phyloP scores from a whole-genome alignment of 495 filamentous ascomycete genomes.

The Tuber borchii region DNA sequence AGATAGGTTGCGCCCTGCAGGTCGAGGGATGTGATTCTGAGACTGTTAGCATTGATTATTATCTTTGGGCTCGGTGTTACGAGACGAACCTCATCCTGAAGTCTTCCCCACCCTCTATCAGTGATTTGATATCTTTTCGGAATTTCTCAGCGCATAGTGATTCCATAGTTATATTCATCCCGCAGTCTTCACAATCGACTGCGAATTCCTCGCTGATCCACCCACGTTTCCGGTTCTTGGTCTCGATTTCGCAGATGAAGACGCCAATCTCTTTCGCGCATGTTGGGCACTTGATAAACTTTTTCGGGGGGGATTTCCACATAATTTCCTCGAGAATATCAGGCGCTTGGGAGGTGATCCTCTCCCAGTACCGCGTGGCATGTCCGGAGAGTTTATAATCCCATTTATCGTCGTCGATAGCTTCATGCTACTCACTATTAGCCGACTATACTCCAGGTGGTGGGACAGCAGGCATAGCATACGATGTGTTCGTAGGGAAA shows the following conservation, averaged over 20 bases:
- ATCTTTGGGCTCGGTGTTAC: neutral
- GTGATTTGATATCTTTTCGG: conserved; percentile 7
- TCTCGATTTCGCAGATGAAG: conserved; percentile 16
- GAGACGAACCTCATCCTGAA: conserved; percentile 21
- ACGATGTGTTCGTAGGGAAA: conserved; percentile 65
- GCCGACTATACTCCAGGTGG: neutral
- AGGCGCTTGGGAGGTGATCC: conserved; percentile 53
- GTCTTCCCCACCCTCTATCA: conserved; percentile 8
- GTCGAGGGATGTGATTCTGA: conserved; percentile 25
- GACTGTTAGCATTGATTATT: neutral
- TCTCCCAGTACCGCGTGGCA: conserved; percentile 48
- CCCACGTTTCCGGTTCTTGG: conserved; percentile 21
- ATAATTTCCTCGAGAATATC: conserved; percentile 44
- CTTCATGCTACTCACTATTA: conserved; percentile 43
- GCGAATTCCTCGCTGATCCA: conserved; percentile 25
- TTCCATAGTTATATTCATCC: conserved; percentile 4
- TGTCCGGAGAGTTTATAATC: conserved; percentile 52
- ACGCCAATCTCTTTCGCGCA: conserved; percentile 21
- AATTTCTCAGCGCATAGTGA: conserved; percentile 23
- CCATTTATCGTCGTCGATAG: conserved; percentile 60
- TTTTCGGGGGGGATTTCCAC: conserved; percentile 25
- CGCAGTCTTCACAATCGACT: conserved; percentile 10
- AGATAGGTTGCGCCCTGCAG: neutral
- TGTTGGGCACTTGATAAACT: conserved; percentile 19
- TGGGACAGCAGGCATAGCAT: neutral